Conservation (phyloP, 2,329 filamentous ascomycete genomes). For the Scleromitrula shiraiana region DNA sequence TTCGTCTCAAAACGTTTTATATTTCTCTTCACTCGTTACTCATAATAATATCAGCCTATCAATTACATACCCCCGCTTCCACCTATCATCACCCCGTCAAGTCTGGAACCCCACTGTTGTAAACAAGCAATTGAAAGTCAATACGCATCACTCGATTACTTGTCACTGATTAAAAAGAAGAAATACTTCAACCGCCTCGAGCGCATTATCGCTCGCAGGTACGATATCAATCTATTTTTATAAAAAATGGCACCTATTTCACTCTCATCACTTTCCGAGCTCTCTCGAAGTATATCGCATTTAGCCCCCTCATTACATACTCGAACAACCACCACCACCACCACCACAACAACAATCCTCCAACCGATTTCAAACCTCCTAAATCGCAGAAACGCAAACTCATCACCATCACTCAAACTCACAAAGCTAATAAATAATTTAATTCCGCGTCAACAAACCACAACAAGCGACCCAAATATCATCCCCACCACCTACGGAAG, state of each 20-base stretch:
- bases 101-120: background rate
- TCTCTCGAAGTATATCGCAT: background rate
- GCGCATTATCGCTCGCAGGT: background rate
- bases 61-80: conserved; percentile 3
- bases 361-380: background rate
- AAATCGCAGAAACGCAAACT: background rate
- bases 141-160: background rate
- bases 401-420: background rate
- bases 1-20: background rate
- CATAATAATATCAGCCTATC: conserved; percentile 13
- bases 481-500: conserved; percentile 55
- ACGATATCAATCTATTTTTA: too few species aligned
- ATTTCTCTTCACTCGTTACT: conserved; percentile 1
- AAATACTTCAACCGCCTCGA: background rate
- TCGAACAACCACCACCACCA: too few species aligned
- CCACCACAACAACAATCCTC: background rate
- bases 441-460: background rate
- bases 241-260: conserved; percentile 4
- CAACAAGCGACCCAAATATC: conserved; percentile 25
- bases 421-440: background rate
- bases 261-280: background rate
- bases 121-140: conserved; percentile 4
- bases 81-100: conserved; percentile 8
- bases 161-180: background rate
- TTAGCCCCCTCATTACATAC: background rate